These are phyloP conservation scores for Diaporthe citri DNA, from an alignment of 2,329 filamentous ascomycete species.

Conservation along the genomic window DNA sequence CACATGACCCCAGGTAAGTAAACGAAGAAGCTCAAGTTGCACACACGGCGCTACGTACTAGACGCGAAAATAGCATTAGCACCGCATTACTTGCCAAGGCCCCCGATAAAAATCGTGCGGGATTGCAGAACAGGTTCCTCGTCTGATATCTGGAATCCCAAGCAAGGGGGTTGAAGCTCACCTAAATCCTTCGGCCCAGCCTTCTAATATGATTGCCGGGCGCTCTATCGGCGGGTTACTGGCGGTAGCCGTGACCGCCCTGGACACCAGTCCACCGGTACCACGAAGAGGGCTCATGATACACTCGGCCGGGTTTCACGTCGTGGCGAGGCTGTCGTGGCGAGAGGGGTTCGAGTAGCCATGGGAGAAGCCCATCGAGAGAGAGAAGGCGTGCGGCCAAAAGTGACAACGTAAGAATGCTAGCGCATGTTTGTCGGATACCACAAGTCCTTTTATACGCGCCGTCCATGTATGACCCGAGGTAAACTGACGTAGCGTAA, in stretches of 20 bases:
- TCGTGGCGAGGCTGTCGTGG: background rate
- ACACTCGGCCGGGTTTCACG: background rate
- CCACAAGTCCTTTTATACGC: constrained; percentile 20
- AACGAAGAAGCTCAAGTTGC: background rate
- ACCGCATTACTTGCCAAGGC: background rate
- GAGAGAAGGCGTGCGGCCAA: background rate
- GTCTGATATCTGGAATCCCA: background rate
- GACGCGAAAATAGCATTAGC: background rate
- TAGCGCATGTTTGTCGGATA: constrained; percentile 7
- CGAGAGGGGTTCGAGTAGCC: background rate
- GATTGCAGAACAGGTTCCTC: background rate
- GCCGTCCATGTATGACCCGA: background rate
- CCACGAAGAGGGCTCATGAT: constrained; percentile 35
- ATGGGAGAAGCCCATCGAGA: background rate
- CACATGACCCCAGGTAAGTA: background rate
- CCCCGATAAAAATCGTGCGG: background rate
- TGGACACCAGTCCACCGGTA: constrained; percentile 4
- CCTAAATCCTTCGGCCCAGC: constrained; percentile 40
- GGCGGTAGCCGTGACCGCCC: background rate
- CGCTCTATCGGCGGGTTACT: constrained; percentile 27
- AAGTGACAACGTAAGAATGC: background rate
- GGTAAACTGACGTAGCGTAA: constrained; percentile 29
- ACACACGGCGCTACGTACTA: constrained; percentile 25
- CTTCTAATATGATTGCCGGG: constrained; percentile 34
- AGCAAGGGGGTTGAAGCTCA: background rate